A percentile compares a stretch with the other conserved stretches of the same genome.
phyloP scores from a whole-genome alignment of 192 early-diverging fungal species.

The Backusella liffmaniae region DNA sequence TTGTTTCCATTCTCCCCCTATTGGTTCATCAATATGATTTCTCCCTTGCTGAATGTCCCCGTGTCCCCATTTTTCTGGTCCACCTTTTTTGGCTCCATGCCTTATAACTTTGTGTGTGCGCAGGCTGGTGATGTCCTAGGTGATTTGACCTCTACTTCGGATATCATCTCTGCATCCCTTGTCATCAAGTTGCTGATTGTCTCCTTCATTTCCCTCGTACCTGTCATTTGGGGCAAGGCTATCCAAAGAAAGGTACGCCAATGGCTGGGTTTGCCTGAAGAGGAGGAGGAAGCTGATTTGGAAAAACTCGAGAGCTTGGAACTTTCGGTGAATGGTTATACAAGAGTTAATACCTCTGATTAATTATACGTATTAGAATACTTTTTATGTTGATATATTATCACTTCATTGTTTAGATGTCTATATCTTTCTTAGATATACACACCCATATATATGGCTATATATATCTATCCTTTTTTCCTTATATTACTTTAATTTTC shows the following conservation, averaged over 20 bases:
- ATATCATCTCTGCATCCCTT: constrained; percentile 29
- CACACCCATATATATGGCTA: background rate
- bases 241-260: constrained; percentile 13
- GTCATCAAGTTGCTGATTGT: constrained; percentile 36
- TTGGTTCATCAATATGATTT: constrained; percentile 55
- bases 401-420: background rate
- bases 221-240: constrained; percentile 32
- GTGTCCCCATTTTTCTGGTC: constrained; percentile 50
- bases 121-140: constrained; percentile 53
- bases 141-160: constrained; percentile 39
- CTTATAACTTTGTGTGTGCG: constrained; percentile 53
- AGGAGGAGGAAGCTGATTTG: background rate
- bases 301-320: background rate
- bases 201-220: constrained; percentile 37
- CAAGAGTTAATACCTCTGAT: constrained; percentile 4
- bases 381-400: background rate
- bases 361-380: background rate
- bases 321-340: constrained; percentile 2
- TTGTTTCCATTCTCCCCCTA: constrained; percentile 56
- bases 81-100: constrained; percentile 50
- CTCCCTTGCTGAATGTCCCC: constrained; percentile 47
- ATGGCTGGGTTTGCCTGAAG: constrained; percentile 2
- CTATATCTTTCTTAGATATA: background rate
- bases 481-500: background rate
- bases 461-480: background rate